Percentiles rank a stretch among this genome's conserved stretches.
Conservation (phyloP, 2,329 filamentous ascomycete species). For the Geosmithia putterillii region DNA sequence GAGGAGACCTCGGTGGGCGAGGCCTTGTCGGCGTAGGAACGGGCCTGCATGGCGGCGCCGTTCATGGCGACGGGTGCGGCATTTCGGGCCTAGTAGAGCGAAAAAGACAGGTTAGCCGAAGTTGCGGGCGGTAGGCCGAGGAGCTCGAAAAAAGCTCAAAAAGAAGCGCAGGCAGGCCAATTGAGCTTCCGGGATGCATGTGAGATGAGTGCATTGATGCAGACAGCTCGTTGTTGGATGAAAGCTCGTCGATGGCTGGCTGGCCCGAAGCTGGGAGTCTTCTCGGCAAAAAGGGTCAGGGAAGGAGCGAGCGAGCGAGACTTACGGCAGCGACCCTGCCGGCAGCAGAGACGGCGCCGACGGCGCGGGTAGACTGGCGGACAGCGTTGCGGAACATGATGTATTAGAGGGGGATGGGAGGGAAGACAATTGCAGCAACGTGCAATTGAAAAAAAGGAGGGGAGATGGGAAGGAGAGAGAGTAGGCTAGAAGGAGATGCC, state of each 20-base stretch:
- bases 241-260: slow-evolving; percentile 20
- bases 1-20: slow-evolving; percentile 96
- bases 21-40: slow-evolving; percentile 91
- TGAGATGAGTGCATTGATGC: slow-evolving; percentile 16
- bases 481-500: slow-evolving; percentile 38
- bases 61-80: slow-evolving; percentile 68
- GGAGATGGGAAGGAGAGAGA: slow-evolving; percentile 39
- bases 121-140: slow-evolving; percentile 16
- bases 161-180: slow-evolving; percentile 13
- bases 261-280: slow-evolving; percentile 30
- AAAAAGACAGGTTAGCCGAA: slow-evolving; percentile 44
- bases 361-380: slow-evolving; percentile 90
- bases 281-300: slow-evolving; percentile 15
- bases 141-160: slow-evolving; percentile 21
- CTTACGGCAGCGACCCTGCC: slow-evolving; percentile 91
- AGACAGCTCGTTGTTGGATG: slow-evolving; percentile 17
- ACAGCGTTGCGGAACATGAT: slow-evolving; percentile 97
- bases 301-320: slow-evolving; percentile 42
- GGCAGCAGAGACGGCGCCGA: slow-evolving; percentile 84
- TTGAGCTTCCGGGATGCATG: slow-evolving; percentile 19
- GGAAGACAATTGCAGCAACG: slow-evolving; percentile 48
- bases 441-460: slow-evolving; percentile 38
- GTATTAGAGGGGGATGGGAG: slow-evolving; percentile 36
- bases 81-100: slow-evolving; percentile 66
- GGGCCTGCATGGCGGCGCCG: slow-evolving; percentile 58